Conservation (phyloP, 1,139 yeast genomes). For the Scheffersomyces titani region DNA sequence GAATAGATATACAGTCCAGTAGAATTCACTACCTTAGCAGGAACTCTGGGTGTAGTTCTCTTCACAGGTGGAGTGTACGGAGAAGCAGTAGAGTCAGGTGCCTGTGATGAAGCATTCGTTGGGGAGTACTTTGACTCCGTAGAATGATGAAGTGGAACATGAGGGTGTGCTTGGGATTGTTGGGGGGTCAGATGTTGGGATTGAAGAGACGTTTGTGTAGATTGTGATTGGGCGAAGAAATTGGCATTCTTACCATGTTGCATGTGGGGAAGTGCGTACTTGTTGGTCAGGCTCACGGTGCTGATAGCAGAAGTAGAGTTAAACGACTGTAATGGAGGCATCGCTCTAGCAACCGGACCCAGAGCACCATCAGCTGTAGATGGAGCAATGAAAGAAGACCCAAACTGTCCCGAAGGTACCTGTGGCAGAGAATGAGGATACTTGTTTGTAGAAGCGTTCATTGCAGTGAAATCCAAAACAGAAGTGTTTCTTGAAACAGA, state of each 20-base stretch:
- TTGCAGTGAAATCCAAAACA: conserved; percentile 40
- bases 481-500: conserved; percentile 58
- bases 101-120: conserved; percentile 23
- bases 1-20: conserved; percentile 6
- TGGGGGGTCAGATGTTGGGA: conserved; percentile 2
- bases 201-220: background rate
- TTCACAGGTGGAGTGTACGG: conserved; percentile 10
- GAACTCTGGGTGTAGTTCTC: background rate
- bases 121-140: conserved; percentile 28
- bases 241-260: background rate
- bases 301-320: conserved; percentile 15
- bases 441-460: conserved; percentile 1
- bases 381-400: background rate
- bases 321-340: conserved; percentile 16
- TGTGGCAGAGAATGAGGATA: background rate
- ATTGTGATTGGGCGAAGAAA: background rate
- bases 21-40: background rate
- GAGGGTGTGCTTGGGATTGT: background rate
- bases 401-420: background rate
- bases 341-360: conserved; percentile 7
- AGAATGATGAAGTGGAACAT: background rate
- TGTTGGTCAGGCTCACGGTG: conserved; percentile 3
- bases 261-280: conserved; percentile 16
- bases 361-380: background rate
- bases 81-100: conserved; percentile 10